Evolutionary conservation across 1,139 yeast genomes (phyloP).

Genomic region (Hyphopichia burtonii): DNA sequence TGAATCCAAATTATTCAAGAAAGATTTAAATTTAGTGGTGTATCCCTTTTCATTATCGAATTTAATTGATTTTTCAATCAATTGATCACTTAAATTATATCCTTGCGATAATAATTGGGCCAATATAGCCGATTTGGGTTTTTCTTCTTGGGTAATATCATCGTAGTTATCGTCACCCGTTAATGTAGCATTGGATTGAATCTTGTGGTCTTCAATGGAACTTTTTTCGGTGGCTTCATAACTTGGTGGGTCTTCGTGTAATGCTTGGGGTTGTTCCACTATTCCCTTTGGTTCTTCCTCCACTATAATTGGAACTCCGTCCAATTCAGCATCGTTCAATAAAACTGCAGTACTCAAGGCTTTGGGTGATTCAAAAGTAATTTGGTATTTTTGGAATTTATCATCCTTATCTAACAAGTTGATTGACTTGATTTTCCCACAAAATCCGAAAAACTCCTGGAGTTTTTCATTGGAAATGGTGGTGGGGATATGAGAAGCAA

Average conservation of each 20-base stretch:
- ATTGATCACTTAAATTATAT: slow-evolving; percentile 61
- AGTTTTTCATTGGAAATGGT: slow-evolving; percentile 55
- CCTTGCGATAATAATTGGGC: slow-evolving; percentile 78
- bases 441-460: slow-evolving; percentile 69
- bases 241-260: slow-evolving; percentile 12
- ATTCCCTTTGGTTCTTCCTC: slow-evolving; percentile 22
- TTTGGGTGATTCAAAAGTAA: slow-evolving; percentile 55
- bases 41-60: slow-evolving; percentile 67
- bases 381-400: slow-evolving; percentile 39
- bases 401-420: slow-evolving; percentile 28
- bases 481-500: slow-evolving; percentile 61
- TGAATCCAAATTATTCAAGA: slow-evolving; percentile 53
- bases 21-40: slow-evolving; percentile 54
- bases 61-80: slow-evolving; percentile 58
- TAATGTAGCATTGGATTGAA: slow-evolving; percentile 17
- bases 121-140: slow-evolving; percentile 73
- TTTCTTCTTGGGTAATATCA: slow-evolving; percentile 71
- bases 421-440: slow-evolving; percentile 64
- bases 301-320: slow-evolving; percentile 54
- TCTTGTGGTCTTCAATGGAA: slow-evolving; percentile 21
- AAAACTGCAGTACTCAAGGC: slow-evolving; percentile 76
- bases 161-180: slow-evolving; percentile 36
- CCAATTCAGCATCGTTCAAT: slow-evolving; percentile 72
- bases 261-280: background rate
- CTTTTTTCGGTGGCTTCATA: slow-evolving; percentile 16